phyloP scores from a whole-genome alignment of 75 land plant species.

The Selaginella tamariscina region DNA sequence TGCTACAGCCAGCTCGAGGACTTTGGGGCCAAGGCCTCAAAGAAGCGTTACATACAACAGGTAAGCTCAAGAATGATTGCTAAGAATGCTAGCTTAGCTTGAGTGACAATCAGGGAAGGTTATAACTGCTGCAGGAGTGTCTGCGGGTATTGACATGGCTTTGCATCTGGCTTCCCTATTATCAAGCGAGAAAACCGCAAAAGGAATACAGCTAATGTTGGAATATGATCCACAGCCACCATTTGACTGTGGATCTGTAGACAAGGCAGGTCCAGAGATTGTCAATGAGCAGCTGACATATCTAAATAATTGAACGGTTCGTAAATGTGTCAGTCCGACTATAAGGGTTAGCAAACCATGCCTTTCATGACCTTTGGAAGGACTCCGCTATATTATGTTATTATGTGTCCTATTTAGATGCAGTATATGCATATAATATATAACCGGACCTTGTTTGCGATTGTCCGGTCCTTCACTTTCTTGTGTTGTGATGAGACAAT shows the following conservation, averaged over 20 bases:
- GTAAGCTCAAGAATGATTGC: not conserved
- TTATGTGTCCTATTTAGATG: too few relatives aligned
- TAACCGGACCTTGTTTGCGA: too few relatives aligned
- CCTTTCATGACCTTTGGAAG: too few relatives aligned
- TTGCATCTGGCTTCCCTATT: not conserved
- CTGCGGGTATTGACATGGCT: constrained; percentile 6
- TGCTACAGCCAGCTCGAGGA: not conserved
- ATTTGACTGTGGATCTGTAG: constrained; percentile 5
- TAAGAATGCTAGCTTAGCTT: not conserved
- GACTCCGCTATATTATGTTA: too few relatives aligned
- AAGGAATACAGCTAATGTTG: not conserved
- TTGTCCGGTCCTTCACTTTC: too few relatives aligned
- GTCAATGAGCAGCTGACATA: too few relatives aligned
- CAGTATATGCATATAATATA: too few relatives aligned
- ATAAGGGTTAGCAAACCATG: too few relatives aligned
- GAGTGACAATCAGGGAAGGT: not conserved
- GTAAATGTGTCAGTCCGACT: too few relatives aligned
- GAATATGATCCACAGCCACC: constrained; percentile 14
- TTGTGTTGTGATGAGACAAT: too few relatives aligned
- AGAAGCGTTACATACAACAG: constrained; percentile 2
- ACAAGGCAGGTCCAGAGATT: constrained; percentile 1
- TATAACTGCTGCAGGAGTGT: constrained; percentile 5
- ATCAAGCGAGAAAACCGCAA: not conserved
- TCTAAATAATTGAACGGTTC: too few relatives aligned
- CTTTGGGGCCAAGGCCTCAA: not conserved